These are phyloP conservation scores for Calycina herbarum DNA, from an alignment of 2,329 filamentous ascomycete species.

Conservation along the genomic window DNA sequence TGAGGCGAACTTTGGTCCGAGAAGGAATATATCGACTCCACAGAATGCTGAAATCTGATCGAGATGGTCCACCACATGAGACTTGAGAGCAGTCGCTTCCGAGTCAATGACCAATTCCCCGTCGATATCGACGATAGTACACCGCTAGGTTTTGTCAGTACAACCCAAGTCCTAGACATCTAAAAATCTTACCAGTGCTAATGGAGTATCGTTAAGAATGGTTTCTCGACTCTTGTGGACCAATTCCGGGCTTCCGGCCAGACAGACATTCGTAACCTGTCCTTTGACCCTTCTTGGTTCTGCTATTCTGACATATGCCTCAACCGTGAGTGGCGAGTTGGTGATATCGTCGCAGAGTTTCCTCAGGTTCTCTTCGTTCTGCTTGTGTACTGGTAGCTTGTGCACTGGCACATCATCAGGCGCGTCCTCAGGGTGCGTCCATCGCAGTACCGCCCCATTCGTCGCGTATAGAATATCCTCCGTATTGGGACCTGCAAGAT, in stretches of 20 bases:
- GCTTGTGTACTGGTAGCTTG: slow-evolving; percentile 86
- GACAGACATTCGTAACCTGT: slow-evolving; percentile 81
- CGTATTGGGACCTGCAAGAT: slow-evolving; percentile 85
- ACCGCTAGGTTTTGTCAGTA: slow-evolving; percentile 62
- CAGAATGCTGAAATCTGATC: slow-evolving; percentile 85
- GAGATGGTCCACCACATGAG: slow-evolving; percentile 77
- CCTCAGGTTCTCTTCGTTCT: slow-evolving; percentile 79
- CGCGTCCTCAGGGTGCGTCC: slow-evolving; percentile 89
- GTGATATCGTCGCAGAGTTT: slow-evolving; percentile 81
- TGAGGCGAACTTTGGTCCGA: slow-evolving; percentile 84
- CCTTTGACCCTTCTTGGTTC: slow-evolving; percentile 71
- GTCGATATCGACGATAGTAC: slow-evolving; percentile 90
- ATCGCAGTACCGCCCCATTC: slow-evolving; percentile 80
- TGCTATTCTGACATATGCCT: slow-evolving; percentile 81
- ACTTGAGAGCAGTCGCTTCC: slow-evolving; percentile 64
- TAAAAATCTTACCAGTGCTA: slow-evolving; percentile 72
- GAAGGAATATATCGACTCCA: slow-evolving; percentile 93
- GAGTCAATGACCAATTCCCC: slow-evolving; percentile 83
- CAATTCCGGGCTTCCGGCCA: slow-evolving; percentile 82
- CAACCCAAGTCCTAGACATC: not conserved
- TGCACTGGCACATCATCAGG: slow-evolving; percentile 81
- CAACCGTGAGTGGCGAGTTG: slow-evolving; percentile 67
- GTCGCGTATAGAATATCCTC: slow-evolving; percentile 95
- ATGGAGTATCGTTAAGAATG: slow-evolving; percentile 87
- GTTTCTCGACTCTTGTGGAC: slow-evolving; percentile 88